Base-by-base conservation (phyloP, 1,139 yeast genomes). In the Nakaseomyces nivariensis region DNA sequence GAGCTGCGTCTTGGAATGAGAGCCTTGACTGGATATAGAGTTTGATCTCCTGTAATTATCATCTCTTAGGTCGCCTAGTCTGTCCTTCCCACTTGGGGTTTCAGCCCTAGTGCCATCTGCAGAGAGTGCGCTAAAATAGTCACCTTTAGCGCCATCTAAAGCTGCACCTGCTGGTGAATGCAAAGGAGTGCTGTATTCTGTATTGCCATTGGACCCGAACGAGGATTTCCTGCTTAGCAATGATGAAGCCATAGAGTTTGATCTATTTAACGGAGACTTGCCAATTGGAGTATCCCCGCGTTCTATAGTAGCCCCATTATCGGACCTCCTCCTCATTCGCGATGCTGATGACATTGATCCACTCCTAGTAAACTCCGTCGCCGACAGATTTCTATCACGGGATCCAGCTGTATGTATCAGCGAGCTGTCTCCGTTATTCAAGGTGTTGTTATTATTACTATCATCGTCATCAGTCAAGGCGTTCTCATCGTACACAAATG, bases 211-310 rank as follows among this genome's bases (percentile, higher is more conserved):
- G 34, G 53, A 45, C 36, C 44, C 43, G 43, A 33, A 24, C 45
- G 50, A 32, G 8, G 51, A 47, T 32, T 47, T 52, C 38, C 50
- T 49, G 33, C 46, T 48, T 31, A 27, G 46, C 13, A 43, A 7
- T 7, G 54, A 52, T 8, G 54, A 52, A n/a, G 52, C 54, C 47
- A 43, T 45, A n/a, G 54, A 52, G 45, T 46, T 47, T 8, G 51
- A 34, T 45, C 53, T 52, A 17, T 34, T 33, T 38, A 43, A 3
- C 10, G 36, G 31, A 36, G 26, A 31, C 9, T 24, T 42, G 7
- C 44, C 29, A 5, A 41, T n/a, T 27, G 44, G 44, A 6, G 44
- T 37, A 25, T 43, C 37, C 5, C 45, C 45, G 26, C 29, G 40
- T 26, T 17, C 32, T 26, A 27, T 22, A 10, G 11, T n/a, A 24